Evolutionary conservation across 2,329 filamentous ascomycete genomes (phyloP).

Genomic region (Fusarium algeriense): DNA sequence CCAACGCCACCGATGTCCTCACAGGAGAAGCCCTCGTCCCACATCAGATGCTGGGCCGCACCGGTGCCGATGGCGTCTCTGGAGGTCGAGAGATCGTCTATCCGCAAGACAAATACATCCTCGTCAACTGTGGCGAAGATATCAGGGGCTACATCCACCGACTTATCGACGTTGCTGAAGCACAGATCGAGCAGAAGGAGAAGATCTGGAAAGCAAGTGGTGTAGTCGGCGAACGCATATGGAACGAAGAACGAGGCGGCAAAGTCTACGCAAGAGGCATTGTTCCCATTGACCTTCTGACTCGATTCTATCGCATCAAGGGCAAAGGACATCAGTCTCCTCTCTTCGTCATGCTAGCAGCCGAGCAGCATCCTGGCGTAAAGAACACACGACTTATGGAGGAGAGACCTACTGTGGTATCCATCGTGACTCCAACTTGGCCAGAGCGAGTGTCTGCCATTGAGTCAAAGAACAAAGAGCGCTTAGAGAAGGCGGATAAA

Average conservation of each 20-base stretch:
- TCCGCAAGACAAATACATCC: conserved; percentile 67
- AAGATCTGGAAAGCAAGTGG: conserved; percentile 53
- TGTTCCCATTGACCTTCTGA: conserved; percentile 61
- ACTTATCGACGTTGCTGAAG: conserved; percentile 61
- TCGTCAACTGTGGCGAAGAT: conserved; percentile 67
- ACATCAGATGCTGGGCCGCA: conserved; percentile 63
- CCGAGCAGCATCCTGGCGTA: conserved; percentile 59
- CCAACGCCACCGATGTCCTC: conserved; percentile 63
- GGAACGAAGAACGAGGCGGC: conserved; percentile 46
- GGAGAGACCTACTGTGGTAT: conserved; percentile 55
- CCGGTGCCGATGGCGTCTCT: conserved; percentile 65
- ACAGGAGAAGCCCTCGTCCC: conserved; percentile 64
- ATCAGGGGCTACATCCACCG: conserved; percentile 61
- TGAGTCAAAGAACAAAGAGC: conserved; percentile 43
- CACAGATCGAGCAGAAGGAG: conserved; percentile 53
- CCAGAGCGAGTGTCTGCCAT: conserved; percentile 51
- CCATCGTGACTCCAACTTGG: conserved; percentile 49
- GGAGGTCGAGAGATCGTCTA: conserved; percentile 64
- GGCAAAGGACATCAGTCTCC: conserved; percentile 57
- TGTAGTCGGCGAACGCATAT: conserved; percentile 57
- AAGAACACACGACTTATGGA: conserved; percentile 61
- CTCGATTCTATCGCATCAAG: conserved; percentile 66
- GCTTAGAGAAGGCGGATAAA: conserved; percentile 40
- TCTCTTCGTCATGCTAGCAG: conserved; percentile 66
- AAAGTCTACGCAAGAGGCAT: conserved; percentile 58